Evolutionary conservation across 2,329 filamentous ascomycete species (phyloP).

Genomic region (Cytospora mali): DNA sequence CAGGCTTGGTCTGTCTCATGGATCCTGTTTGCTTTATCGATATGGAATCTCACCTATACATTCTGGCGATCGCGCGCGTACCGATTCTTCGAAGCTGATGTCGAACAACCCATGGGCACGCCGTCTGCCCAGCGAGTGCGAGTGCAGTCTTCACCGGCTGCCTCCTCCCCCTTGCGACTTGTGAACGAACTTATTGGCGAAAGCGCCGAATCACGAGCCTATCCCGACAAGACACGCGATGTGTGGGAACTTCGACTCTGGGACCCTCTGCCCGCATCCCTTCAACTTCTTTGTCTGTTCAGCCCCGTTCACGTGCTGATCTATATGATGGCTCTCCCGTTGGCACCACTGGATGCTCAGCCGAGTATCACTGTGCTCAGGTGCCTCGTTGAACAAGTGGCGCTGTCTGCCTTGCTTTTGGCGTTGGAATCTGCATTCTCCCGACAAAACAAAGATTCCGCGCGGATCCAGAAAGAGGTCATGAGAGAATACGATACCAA

Average conservation of each 20-base stretch:
- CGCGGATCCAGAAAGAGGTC: slow-evolving; percentile 87
- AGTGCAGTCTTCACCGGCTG: slow-evolving; percentile 79
- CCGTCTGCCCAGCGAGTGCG: slow-evolving; percentile 86
- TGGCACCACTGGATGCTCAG: slow-evolving; percentile 71
- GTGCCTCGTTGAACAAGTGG: slow-evolving; percentile 71
- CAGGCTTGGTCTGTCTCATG: slow-evolving; percentile 74
- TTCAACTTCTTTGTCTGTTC: slow-evolving; percentile 86
- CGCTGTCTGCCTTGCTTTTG: slow-evolving; percentile 77
- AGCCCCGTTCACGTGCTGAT: slow-evolving; percentile 91
- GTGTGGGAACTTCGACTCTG: slow-evolving; percentile 95
- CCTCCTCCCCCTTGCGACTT: slow-evolving; percentile 77
- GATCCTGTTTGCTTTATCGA: slow-evolving; percentile 66
- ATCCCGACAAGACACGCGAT: slow-evolving; percentile 79
- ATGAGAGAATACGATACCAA: slow-evolving; percentile 96
- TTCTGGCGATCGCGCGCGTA: slow-evolving; percentile 83
- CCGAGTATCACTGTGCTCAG: slow-evolving; percentile 87
- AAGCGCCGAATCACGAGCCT: slow-evolving; percentile 78
- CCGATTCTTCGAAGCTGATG: slow-evolving; percentile 83
- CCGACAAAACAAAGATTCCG: slow-evolving; percentile 82
- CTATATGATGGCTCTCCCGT: slow-evolving; percentile 85
- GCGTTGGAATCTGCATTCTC: slow-evolving; percentile 73
- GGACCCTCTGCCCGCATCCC: slow-evolving; percentile 84
- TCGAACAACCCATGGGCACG: slow-evolving; percentile 75
- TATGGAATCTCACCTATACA: slow-evolving; percentile 78
- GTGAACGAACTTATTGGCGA: slow-evolving; percentile 69